Percentiles rank a stretch among this genome's conserved stretches.
phyloP scores from a whole-genome alignment of 2,329 filamentous ascomycete genomes.

The Paecilomyces sp. region DNA sequence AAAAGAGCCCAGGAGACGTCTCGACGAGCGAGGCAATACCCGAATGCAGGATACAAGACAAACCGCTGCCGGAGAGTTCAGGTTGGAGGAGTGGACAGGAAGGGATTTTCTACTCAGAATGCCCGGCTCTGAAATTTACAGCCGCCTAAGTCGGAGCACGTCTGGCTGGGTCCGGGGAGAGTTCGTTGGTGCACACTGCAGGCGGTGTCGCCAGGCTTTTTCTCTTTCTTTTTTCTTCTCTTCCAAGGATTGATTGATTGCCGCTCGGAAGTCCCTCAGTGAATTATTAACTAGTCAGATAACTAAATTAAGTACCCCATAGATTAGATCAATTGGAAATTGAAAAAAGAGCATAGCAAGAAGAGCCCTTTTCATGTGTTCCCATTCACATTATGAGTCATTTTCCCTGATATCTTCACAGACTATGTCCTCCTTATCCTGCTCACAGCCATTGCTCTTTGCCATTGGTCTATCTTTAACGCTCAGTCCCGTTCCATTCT shows the following conservation, averaged over 20 bases:
- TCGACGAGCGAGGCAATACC: conserved; percentile 4
- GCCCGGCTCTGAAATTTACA: background rate
- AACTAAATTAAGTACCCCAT: too few relatives aligned
- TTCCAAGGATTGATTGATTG: background rate
- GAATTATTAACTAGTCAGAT: too few relatives aligned
- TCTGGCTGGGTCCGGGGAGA: background rate
- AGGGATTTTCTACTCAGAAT: background rate
- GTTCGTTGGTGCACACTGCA: background rate
- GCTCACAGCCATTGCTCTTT: background rate
- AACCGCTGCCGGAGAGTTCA: background rate
- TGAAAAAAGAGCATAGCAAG: too few relatives aligned
- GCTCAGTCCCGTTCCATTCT: too few relatives aligned
- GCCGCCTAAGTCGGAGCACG: background rate
- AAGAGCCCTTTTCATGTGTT: too few relatives aligned
- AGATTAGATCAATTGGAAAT: too few relatives aligned
- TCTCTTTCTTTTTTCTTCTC: background rate
- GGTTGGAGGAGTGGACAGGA: background rate
- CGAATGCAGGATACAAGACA: background rate
- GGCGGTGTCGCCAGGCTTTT: background rate
- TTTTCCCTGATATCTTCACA: background rate
- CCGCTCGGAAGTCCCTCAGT: background rate
- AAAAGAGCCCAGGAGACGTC: conserved; percentile 2
- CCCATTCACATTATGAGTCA: too few relatives aligned
- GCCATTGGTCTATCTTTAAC: background rate
- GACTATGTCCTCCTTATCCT: background rate